A percentile compares a stretch with the other conserved stretches of the same genome.
Evolutionary conservation across 768 basidiomycete species (phyloP).

Genomic region (Mycena vulgaris): DNA sequence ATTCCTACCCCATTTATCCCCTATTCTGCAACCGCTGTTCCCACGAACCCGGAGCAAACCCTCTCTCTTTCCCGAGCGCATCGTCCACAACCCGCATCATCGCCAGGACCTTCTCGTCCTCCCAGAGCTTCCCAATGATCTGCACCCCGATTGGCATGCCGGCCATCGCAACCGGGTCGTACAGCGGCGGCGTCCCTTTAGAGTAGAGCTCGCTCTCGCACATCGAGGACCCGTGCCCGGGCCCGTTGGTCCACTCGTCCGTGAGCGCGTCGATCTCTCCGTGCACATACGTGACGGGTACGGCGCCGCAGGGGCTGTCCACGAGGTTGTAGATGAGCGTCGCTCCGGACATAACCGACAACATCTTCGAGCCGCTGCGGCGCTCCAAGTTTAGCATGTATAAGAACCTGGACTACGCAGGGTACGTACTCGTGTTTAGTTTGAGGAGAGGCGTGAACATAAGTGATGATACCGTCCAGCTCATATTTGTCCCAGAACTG

Average conservation of each 20-base stretch:
- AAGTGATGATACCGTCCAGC: conserved; percentile 32
- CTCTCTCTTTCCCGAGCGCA: conserved; percentile 24
- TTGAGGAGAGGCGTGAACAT: conserved; percentile 25
- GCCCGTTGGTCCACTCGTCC: conserved; percentile 45
- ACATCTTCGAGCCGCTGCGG: conserved; percentile 19
- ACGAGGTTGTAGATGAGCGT: conserved; percentile 41
- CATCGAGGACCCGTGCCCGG: conserved; percentile 44
- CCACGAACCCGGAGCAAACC: conserved; percentile 29
- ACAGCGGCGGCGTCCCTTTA: conserved; percentile 51
- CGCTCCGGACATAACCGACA: conserved; percentile 7
- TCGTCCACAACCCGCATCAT: conserved; percentile 60
- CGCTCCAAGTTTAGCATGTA: background rate
- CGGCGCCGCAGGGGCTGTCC: conserved; percentile 51
- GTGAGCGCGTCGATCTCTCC: conserved; percentile 51
- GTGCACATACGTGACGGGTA: conserved; percentile 61
- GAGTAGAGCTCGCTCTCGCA: conserved; percentile 12
- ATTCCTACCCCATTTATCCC: background rate
- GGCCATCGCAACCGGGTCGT: conserved; percentile 58
- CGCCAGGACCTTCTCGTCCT: conserved; percentile 64
- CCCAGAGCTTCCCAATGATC: conserved; percentile 58
- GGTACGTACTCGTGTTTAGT: conserved; percentile 5
- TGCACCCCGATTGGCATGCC: conserved; percentile 65
- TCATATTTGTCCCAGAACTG: conserved; percentile 32
- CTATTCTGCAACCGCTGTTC: conserved; percentile 17
- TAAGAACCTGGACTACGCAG: background rate